A percentile compares a stretch with the other conserved stretches of the same genome.
These are phyloP conservation scores for Penicillium digitatum DNA, from an alignment of 2,329 filamentous ascomycete genomes.

Conservation along the genomic window DNA sequence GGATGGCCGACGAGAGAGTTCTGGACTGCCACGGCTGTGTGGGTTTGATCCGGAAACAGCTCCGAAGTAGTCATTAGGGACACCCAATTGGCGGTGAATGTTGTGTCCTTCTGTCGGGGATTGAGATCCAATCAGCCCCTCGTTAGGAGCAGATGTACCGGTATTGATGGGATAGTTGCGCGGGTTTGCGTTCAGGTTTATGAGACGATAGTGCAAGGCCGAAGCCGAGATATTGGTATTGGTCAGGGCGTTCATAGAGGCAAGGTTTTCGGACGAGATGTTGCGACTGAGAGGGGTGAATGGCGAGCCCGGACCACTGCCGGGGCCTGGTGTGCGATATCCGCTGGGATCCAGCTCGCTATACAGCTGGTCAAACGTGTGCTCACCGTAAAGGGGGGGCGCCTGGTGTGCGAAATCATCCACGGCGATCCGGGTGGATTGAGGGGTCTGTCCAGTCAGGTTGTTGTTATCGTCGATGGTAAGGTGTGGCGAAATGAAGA, in stretches of 20 bases:
- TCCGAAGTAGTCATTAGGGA: slow-evolving; percentile 33
- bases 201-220: slow-evolving; percentile 67
- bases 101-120: slow-evolving; percentile 19
- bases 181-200: slow-evolving; percentile 47
- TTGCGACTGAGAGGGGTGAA: slow-evolving; percentile 65
- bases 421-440: slow-evolving; percentile 48
- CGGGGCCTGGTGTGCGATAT: slow-evolving; percentile 69
- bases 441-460: slow-evolving; percentile 60
- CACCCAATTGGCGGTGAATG: slow-evolving; percentile 26
- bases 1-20: slow-evolving; percentile 45
- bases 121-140: slow-evolving; percentile 16
- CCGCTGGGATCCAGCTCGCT: slow-evolving; percentile 77
- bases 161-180: slow-evolving; percentile 10
- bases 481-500: slow-evolving; percentile 94
- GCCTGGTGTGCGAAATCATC: slow-evolving; percentile 62
- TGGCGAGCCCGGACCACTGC: slow-evolving; percentile 72
- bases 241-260: slow-evolving; percentile 52
- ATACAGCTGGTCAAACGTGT: slow-evolving; percentile 85
- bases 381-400: slow-evolving; percentile 88
- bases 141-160: slow-evolving; percentile 19
- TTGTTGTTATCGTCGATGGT: slow-evolving; percentile 83
- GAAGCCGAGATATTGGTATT: slow-evolving; percentile 56
- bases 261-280: slow-evolving; percentile 77
- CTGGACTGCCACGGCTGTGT: slow-evolving; percentile 32
- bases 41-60: slow-evolving; percentile 31